Evolutionary conservation across 2,329 filamentous ascomycete species (phyloP), one percentile per base, ranked within the genome.

Genomic region (Ramularia endophylla): DNA sequence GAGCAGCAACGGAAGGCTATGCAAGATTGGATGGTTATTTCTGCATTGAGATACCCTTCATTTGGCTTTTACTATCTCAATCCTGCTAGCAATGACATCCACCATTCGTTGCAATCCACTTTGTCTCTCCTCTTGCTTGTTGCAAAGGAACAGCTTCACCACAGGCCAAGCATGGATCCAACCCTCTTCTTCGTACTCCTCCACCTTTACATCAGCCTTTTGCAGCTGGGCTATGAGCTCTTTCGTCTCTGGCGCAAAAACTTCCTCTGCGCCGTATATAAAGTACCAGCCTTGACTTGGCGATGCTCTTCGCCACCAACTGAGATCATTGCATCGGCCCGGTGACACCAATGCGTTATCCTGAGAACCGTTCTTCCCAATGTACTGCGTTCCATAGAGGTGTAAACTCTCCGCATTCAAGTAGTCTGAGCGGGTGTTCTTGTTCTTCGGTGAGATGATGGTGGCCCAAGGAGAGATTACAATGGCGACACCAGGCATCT

Each of bases 121-220:
- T 38, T 72, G 54, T 38, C 74, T 57, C 44, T 70, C 68, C 6
- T 67, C 62, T 38, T 62, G 64, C 5, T 61, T 67, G 41, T 69
- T 67, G 6, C 71, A 71, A 16, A 80, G 54, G 57, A 79, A 81
- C 13, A 80, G 57, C 47, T 69, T 69, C 8, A 82, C 83, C 15
- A 94, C 81, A 0, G 86, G 85, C 87, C 87, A 94, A 8, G 82
- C 86, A 62, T 94, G 87, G 43, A 92, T 81, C 2, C 78, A 81
- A 11, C 77, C 81, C 19, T 71, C 65, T 51, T 85, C 79, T 55
- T 78, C 77, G 53, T 76, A 69, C 41, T 70, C 71, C 9, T 72
- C 68, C n/a, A 83, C 71, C 27, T 72, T 60, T 25, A 77, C 63
- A 3, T 73, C 73, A 11, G 73, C 69, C 36, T 70, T 71, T 43